Evolutionary conservation across 208 protist species (phyloP).

Genomic region (Angomonas deanei): DNA sequence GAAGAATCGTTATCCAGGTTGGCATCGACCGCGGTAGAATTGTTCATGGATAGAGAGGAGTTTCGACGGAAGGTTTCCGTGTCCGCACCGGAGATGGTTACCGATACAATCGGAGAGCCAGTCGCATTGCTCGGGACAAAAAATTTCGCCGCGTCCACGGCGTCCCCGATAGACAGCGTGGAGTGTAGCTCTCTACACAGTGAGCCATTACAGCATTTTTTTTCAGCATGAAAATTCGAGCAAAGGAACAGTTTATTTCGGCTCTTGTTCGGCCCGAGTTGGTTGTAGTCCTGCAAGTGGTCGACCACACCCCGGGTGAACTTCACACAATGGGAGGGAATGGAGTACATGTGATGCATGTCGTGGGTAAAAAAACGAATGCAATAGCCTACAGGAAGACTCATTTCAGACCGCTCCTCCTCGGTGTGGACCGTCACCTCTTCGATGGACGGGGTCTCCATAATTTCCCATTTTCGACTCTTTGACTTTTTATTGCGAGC

Average conservation of each 20-base stretch:
- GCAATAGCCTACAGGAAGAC: conserved; percentile 54
- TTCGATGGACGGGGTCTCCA: conserved; percentile 50
- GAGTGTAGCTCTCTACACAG: conserved; percentile 79
- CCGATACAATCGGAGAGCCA: conserved; percentile 38
- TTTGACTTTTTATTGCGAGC: conserved; percentile 34
- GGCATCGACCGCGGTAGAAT: too few species aligned
- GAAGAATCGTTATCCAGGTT: conserved; percentile 18
- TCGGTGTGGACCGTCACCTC: conserved; percentile 38
- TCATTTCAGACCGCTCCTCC: conserved; percentile 19
- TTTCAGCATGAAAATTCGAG: conserved; percentile 36
- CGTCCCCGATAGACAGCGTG: conserved; percentile 32
- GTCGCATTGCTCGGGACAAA: conserved; percentile 68
- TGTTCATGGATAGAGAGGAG: conserved; percentile 10
- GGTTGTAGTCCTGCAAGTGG: conserved; percentile 76
- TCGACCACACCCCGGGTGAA: conserved; percentile 68
- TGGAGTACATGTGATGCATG: conserved; percentile 69
- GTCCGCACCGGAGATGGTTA: conserved; percentile 16
- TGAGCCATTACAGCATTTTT: conserved; percentile 48
- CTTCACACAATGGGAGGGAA: conserved; percentile 39
- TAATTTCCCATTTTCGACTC: conserved; percentile 53
- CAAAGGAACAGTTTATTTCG: conserved; percentile 69
- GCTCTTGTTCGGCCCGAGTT: conserved; percentile 72
- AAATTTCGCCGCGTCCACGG: conserved; percentile 43
- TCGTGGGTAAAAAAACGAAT: conserved; percentile 69
- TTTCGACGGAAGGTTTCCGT: conserved; percentile 32